Conservation (phyloP, 371 early-diverging fungal species). For the Lichtheimia corymbifera region DNA sequence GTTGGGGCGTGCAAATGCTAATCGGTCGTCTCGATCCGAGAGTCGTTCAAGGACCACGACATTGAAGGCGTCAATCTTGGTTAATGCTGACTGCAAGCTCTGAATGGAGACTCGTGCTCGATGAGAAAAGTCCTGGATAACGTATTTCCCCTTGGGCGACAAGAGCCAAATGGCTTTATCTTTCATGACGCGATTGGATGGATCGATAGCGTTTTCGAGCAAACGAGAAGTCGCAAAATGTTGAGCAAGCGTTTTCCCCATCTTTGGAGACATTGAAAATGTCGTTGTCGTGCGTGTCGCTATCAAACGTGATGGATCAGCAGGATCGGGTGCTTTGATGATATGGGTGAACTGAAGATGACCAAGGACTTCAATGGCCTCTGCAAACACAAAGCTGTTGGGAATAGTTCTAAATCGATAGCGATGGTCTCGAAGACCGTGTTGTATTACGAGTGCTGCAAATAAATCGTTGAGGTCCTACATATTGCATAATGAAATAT, state of each 20-base stretch:
- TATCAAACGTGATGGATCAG: background rate
- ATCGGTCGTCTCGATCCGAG: slow-evolving; percentile 33
- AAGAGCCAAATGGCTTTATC: slow-evolving; percentile 49
- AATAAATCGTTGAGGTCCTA: slow-evolving; percentile 51
- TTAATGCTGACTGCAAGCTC: slow-evolving; percentile 21
- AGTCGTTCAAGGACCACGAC: slow-evolving; percentile 37
- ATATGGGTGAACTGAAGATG: slow-evolving; percentile 53
- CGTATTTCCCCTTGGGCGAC: slow-evolving; percentile 54
- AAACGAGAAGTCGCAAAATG: slow-evolving; percentile 56
- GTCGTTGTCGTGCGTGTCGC: background rate
- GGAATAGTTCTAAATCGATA: slow-evolving; percentile 52
- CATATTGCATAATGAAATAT: background rate
- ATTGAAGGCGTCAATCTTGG: slow-evolving; percentile 21
- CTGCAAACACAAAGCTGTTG: slow-evolving; percentile 55
- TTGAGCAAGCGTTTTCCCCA: slow-evolving; percentile 31
- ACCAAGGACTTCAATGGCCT: slow-evolving; percentile 48
- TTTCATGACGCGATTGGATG: slow-evolving; percentile 46
- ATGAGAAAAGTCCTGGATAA: slow-evolving; percentile 44
- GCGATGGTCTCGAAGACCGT: slow-evolving; percentile 39
- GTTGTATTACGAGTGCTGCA: slow-evolving; percentile 42
- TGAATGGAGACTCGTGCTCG: slow-evolving; percentile 34
- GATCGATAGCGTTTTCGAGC: slow-evolving; percentile 50
- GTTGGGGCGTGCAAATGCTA: slow-evolving; percentile 47
- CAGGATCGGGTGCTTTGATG: slow-evolving; percentile 43
- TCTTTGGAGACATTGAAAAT: background rate